These are phyloP conservation scores for Trichoderma guizhouense DNA, from an alignment of 2,329 filamentous ascomycete species.

Conservation along the genomic window DNA sequence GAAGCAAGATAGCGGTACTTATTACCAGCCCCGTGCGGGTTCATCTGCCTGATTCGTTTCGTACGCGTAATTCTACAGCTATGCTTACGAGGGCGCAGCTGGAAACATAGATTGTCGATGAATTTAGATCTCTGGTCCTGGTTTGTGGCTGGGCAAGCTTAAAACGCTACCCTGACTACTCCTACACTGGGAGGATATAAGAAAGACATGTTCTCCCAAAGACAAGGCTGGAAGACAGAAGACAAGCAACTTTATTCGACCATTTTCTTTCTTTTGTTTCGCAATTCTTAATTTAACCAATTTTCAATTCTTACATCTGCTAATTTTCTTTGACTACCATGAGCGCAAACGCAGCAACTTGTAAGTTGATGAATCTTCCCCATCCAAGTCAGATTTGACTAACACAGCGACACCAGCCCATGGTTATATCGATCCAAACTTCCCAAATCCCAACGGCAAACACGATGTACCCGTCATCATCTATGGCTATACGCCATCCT, in stretches of 20 bases:
- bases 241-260: background rate
- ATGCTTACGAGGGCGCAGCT: background rate
- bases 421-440: constrained; percentile 50
- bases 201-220: background rate
- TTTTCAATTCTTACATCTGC: background rate
- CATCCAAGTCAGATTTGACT: background rate
- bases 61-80: background rate
- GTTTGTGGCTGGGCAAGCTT: background rate
- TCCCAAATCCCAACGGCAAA: constrained; percentile 44
- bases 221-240: background rate
- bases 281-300: background rate
- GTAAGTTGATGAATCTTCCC: background rate
- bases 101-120: background rate
- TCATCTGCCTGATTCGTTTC: background rate
- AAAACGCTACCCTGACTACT: background rate
- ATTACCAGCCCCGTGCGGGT: background rate
- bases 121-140: background rate
- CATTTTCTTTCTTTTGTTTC: background rate
- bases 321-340: background rate
- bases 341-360: background rate
- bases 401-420: constrained; percentile 4
- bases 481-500: constrained; percentile 48
- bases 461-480: constrained; percentile 49
- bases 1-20: background rate
- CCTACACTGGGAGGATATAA: background rate